Evolutionary conservation across 139 green algal species (phyloP).

Genomic region (Zygnema cylindricum): DNA sequence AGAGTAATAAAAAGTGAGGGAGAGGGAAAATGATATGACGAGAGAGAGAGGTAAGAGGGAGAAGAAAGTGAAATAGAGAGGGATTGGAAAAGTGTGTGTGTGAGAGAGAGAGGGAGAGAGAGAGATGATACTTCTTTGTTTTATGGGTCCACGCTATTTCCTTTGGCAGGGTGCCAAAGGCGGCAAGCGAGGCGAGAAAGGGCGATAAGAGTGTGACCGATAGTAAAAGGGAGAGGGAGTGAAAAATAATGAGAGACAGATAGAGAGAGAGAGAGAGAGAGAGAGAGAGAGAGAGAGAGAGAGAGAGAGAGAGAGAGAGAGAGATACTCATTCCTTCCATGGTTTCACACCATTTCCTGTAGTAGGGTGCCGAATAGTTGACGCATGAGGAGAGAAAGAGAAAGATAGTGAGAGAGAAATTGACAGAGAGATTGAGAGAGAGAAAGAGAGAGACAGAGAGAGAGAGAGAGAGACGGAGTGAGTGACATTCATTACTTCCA

Average conservation of each 20-base stretch:
- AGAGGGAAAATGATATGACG: not conserved
- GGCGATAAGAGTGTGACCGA: not conserved
- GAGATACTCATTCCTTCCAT: not conserved
- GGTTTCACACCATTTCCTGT: not conserved
- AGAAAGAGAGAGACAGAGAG: not conserved
- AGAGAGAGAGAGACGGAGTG: not conserved
- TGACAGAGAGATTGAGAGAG: not conserved
- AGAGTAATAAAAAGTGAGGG: not conserved
- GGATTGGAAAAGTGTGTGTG: not conserved
- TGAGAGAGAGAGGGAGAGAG: not conserved
- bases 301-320: not conserved
- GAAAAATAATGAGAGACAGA: not conserved
- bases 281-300: conserved; percentile 3
- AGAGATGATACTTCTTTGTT: not conserved
- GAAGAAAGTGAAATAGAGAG: not conserved
- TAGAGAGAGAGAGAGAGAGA: not conserved
- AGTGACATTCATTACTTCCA: no score
- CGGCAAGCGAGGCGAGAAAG: not conserved
- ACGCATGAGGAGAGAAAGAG: not conserved
- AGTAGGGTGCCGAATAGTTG: not conserved
- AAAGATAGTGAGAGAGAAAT: not conserved
- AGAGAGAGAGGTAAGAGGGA: not conserved
- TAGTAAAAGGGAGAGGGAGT: not conserved
- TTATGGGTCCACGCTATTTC: not conserved
- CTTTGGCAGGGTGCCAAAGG: not conserved